These are phyloP conservation scores for Sclerotinia subarctica DNA, from an alignment of 2,329 filamentous ascomycete species.

Conservation along the genomic window DNA sequence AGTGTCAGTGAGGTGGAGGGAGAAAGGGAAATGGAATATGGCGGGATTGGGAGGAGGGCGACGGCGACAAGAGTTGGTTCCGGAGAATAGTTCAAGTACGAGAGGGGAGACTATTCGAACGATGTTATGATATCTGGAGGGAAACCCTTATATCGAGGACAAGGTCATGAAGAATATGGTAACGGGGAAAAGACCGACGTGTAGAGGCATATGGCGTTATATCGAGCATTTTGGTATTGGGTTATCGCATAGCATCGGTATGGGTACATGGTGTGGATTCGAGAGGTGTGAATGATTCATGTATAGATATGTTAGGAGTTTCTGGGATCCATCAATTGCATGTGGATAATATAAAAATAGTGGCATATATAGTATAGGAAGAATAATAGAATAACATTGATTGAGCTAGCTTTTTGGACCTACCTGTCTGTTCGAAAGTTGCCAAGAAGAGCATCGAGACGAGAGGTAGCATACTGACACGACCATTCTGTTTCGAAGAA, in stretches of 20 bases:
- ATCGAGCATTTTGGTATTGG: slow-evolving; percentile 8
- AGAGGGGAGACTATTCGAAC: neutral
- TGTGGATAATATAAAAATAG: neutral
- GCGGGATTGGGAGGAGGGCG: neutral
- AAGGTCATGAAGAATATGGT: neutral
- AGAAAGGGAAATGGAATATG: neutral
- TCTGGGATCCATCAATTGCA: slow-evolving; percentile 8
- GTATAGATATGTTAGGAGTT: neutral
- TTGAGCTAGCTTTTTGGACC: slow-evolving; percentile 2
- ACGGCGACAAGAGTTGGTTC: neutral
- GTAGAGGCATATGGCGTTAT: neutral
- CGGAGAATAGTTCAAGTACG: neutral
- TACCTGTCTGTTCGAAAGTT: neutral
- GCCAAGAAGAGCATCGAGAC: neutral
- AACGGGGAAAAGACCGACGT: neutral
- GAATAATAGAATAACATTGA: neutral
- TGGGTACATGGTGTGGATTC: neutral
- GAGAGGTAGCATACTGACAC: too few species aligned
- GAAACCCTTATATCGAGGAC: neutral
- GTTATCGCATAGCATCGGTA: neutral
- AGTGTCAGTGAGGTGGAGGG: neutral
- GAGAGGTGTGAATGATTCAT: neutral
- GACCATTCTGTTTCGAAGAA: neutral
- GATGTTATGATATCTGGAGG: neutral
- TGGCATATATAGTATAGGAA: slow-evolving; percentile 1